Percentiles rank a stretch among this genome's conserved stretches.
These are phyloP conservation scores for Malassezia arunalokei DNA, from an alignment of 1,284 basidiomycete species.

Conservation along the genomic window DNA sequence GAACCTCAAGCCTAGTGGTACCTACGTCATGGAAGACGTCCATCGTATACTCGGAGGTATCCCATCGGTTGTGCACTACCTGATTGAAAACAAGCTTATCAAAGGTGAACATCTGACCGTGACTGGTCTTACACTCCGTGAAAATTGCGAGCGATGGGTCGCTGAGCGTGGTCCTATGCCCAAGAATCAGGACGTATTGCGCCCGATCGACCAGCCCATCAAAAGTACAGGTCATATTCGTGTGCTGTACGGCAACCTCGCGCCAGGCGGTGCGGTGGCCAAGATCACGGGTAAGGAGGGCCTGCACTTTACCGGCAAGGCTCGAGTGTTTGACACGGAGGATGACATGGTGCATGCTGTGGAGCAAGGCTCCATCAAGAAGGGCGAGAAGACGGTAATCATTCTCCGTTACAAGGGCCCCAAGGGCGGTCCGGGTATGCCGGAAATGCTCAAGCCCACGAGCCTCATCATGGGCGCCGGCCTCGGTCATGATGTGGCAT, in stretches of 20 bases:
- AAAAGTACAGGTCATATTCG: slow-evolving; percentile 42
- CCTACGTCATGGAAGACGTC: slow-evolving; percentile 46
- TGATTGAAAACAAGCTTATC: slow-evolving; percentile 48
- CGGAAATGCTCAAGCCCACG: slow-evolving; percentile 70
- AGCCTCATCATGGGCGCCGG: slow-evolving; percentile 60
- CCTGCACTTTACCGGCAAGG: slow-evolving; percentile 39
- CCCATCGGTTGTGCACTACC: slow-evolving; percentile 49
- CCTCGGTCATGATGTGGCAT: slow-evolving; percentile 72
- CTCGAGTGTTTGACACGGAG: slow-evolving; percentile 44
- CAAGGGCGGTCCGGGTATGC: slow-evolving; percentile 71
- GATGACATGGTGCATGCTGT: slow-evolving; percentile 42
- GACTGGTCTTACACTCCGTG: slow-evolving; percentile 39
- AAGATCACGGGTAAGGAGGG: slow-evolving; percentile 47
- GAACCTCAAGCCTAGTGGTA: slow-evolving; percentile 43
- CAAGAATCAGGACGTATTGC: slow-evolving; percentile 34
- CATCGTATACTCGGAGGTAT: slow-evolving; percentile 38
- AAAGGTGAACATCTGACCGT: slow-evolving; percentile 45
- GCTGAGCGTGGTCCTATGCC: slow-evolving; percentile 48
- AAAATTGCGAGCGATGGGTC: slow-evolving; percentile 55
- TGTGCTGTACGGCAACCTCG: slow-evolving; percentile 43
- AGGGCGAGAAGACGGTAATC: slow-evolving; percentile 45
- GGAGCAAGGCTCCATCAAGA: slow-evolving; percentile 35
- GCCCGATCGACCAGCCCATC: slow-evolving; percentile 36
- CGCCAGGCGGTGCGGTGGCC: slow-evolving; percentile 43
- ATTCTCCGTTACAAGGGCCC: slow-evolving; percentile 45